Evolutionary conservation across 2,329 filamentous ascomycete genomes (phyloP), one percentile per base, ranked within the genome.

Genomic region (Fusarium subglutinans): DNA sequence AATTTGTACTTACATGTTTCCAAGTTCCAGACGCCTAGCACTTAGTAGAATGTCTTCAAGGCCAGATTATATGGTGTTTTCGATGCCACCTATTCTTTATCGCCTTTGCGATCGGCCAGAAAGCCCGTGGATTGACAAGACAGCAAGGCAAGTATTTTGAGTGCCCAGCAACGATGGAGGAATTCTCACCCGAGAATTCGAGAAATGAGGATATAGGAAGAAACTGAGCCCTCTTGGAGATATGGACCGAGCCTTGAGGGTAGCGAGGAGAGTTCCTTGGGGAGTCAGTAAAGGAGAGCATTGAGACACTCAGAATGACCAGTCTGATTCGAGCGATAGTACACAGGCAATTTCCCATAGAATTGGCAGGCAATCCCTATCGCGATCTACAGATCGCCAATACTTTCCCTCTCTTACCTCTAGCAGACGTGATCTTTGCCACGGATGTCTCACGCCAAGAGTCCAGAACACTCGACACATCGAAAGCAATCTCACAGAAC

Each of bases 61-160:
- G 8, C 3, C 20, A 48, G 26, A 18, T 7, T 8, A 48, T 0
- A 4, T 30, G 10, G 14, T 13, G 3, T 9, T 4, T 50, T 50
- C 20, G 20, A 8, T 3, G 20, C 8, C 9, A 9, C 4, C 9
- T 28, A 2, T 8, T 30, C 20, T 1, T 22, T 12, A 8, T 18
- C 3, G 14, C 10, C 47, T 2, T 7, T 3, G 12, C 9, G n/a
- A 20, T 24, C 30, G 2, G 9, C 5, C 6, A 2, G n/a, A 20
- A 53, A 24, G 17, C 2, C 8, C 9, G 3, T 8, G 22, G 9
- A 37, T 26, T 1, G n/a, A 6, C 17, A 20, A 15, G n/a, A 22
- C 17, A 26, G 33, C 2, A 9, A 9, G 18, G 4, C 9, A 17
- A 3, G 3, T 53, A 26, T 12, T 9, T 26, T 4, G n/a, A 37